phyloP scores from a whole-genome alignment of 495 filamentous ascomycete species.

The Aspergillus haitiensis region DNA sequence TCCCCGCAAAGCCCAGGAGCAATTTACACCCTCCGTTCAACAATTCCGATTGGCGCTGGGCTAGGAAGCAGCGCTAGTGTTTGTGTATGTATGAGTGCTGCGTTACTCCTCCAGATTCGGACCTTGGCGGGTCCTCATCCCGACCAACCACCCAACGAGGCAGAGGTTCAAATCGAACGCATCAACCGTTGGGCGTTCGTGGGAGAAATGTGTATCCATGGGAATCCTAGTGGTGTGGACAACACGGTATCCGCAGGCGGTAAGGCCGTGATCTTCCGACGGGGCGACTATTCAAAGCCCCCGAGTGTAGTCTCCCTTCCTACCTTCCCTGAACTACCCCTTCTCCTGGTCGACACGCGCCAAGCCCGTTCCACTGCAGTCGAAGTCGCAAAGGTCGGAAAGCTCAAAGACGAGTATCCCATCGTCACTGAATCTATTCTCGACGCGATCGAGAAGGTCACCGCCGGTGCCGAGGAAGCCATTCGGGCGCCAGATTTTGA shows the following conservation, averaged over 20 bases:
- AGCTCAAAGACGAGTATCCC: constrained; percentile 66
- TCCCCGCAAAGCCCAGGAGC: constrained; percentile 73
- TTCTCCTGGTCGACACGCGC: constrained; percentile 84
- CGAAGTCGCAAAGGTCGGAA: constrained; percentile 83
- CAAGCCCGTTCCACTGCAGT: constrained; percentile 76
- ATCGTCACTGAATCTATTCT: constrained; percentile 74
- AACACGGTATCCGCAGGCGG: constrained; percentile 95
- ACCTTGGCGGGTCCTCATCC: constrained; percentile 84
- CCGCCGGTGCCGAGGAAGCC: constrained; percentile 67
- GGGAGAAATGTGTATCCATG: constrained; percentile 94
- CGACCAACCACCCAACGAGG: constrained; percentile 81
- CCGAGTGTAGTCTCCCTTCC: constrained; percentile 73
- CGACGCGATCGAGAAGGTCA: constrained; percentile 79
- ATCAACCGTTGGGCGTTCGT: constrained; percentile 98
- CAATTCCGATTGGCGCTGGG: constrained; percentile 89
- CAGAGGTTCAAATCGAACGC: constrained; percentile 79
- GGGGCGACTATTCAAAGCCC: constrained; percentile 73
- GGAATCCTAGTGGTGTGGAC: constrained; percentile 93
- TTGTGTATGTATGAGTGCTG: constrained; percentile 82
- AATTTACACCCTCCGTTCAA: constrained; percentile 88
- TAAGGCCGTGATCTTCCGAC: constrained; percentile 87
- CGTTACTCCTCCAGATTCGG: constrained; percentile 83
- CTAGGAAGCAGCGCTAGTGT: constrained; percentile 92
- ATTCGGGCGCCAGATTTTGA: constrained; percentile 66
- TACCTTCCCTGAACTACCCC: constrained; percentile 85